These are phyloP conservation scores for Aureobasidium sp. DNA, from an alignment of 2,329 filamentous ascomycete species.

Conservation along the genomic window DNA sequence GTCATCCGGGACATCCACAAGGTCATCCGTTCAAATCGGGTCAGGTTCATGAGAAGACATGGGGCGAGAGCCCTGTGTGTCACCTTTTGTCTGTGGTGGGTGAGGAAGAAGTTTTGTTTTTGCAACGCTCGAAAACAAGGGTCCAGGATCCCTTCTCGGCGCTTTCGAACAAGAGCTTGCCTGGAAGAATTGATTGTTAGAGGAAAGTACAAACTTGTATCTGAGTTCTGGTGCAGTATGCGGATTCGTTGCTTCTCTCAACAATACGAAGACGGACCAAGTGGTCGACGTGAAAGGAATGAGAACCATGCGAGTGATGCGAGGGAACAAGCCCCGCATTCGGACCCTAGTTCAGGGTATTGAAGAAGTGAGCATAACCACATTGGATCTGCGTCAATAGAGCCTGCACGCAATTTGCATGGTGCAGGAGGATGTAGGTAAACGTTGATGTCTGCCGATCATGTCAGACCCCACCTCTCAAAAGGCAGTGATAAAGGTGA, in stretches of 20 bases:
- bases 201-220: neutral
- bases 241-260: neutral
- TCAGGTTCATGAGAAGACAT: neutral
- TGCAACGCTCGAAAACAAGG: neutral
- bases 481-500: neutral
- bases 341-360: neutral
- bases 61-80: neutral
- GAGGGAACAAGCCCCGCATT: neutral
- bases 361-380: neutral
- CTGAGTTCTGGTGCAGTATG: neutral
- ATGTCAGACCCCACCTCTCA: neutral
- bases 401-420: neutral
- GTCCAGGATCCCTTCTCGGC: neutral
- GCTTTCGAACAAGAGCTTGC: neutral
- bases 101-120: neutral
- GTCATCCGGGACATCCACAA: neutral
- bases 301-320: neutral
- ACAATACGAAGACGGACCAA: neutral
- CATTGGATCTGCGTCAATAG: neutral
- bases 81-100: neutral
- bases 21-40: conserved; percentile 9
- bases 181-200: neutral
- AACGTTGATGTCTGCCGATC: neutral
- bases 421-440: neutral
- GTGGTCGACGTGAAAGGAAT: neutral